phyloP scores from a whole-genome alignment of 768 basidiomycete genomes.

The Mycena amicta region DNA sequence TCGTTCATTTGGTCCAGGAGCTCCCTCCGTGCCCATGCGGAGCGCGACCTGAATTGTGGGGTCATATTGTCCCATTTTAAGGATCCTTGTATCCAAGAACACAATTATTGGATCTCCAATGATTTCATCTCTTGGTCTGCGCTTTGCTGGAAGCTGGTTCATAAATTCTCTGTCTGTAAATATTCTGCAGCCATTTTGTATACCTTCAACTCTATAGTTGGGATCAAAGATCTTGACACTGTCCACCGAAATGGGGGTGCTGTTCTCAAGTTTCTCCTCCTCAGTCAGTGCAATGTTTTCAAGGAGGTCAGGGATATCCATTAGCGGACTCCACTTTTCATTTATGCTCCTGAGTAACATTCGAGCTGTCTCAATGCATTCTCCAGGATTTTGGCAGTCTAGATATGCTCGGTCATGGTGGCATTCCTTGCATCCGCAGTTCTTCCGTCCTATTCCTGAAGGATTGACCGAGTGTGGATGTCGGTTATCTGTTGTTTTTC shows the following conservation, averaged over 20 bases:
- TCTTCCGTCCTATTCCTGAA: background rate
- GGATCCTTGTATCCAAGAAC: background rate
- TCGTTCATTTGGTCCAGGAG: background rate
- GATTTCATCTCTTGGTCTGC: background rate
- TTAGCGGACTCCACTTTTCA: background rate
- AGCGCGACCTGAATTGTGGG: background rate
- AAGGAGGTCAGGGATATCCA: background rate
- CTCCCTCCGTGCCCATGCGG: background rate
- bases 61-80: background rate
- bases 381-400: slow-evolving; percentile 1
- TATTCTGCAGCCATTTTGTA: background rate
- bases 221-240: background rate
- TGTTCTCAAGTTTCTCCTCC: background rate
- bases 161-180: background rate
- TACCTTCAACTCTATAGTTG: background rate
- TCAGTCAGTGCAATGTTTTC: background rate
- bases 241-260: background rate
- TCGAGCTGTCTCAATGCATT: slow-evolving; percentile 2
- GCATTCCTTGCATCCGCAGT: background rate
- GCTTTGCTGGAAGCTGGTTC: background rate
- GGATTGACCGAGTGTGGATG: background rate
- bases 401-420: background rate
- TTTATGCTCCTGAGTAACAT: background rate
- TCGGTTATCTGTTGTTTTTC: background rate
- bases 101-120: background rate